Evolutionary conservation across 2,329 filamentous ascomycete genomes (phyloP), one percentile per base, ranked within the genome.

Genomic region (Truncatella angustata): DNA sequence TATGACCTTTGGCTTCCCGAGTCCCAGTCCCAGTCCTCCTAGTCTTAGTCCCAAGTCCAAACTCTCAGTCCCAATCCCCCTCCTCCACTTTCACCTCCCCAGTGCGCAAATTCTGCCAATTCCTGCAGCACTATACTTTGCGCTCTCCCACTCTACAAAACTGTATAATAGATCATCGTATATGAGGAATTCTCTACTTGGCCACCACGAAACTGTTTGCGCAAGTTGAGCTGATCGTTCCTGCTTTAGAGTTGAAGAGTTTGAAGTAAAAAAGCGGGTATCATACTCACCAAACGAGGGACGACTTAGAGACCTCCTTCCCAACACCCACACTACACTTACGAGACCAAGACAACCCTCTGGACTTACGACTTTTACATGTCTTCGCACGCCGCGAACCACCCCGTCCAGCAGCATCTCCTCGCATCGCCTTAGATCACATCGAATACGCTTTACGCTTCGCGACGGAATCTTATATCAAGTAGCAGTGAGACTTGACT

Each of bases 171-270:
- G 10, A 40, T n/a, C n/a, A n/a, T n/a, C n/a, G n/a, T n/a, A n/a
- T n/a, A n/a, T n/a, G n/a, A n/a, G n/a, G n/a, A n/a, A n/a, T n/a
- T n/a, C n/a, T n/a, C n/a, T n/a, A n/a, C n/a, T n/a, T n/a, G n/a
- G n/a, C n/a, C n/a, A n/a, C n/a, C n/a, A n/a, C n/a, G n/a, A n/a
- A n/a, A 43, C 11, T 43, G 9, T 50, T 54, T 61, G 55, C 59
- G 57, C 60, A 58, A 56, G 51, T 43, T 28, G 10, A 59, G 51
- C 60, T 62, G 51, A 59, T 55, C 51, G 40, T 59, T 58, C 56
- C 57, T 61, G 58, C 61, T 60, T 62, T 60, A 63, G 60, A 63
- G 59, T 62, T 59, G 54, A 63, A 55, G 59, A 54, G 50, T 34
- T 54, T 10, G 23, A 21, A n/a, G 26, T n/a, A 12, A 30, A 20